Evolutionary conservation across 208 protist genomes (phyloP).

Genomic region (Leishmania braziliensis): DNA sequence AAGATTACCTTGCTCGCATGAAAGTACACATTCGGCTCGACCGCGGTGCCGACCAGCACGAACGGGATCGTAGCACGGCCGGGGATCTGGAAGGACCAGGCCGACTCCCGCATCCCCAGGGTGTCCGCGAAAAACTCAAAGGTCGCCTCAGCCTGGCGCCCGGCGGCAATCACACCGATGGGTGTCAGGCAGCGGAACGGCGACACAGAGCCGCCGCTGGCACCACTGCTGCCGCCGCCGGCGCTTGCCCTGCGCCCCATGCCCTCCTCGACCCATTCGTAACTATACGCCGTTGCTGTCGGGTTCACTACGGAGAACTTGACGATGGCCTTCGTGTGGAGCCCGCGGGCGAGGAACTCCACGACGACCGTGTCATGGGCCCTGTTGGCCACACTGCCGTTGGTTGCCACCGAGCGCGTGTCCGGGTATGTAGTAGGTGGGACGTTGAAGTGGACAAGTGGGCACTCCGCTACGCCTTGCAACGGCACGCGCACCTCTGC

Average conservation of each 20-base stretch:
- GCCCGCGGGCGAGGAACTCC: constrained; percentile 93
- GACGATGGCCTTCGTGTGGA: constrained; percentile 87
- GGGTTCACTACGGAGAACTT: constrained; percentile 97
- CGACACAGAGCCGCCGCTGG: constrained; percentile 25
- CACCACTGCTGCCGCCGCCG: neutral
- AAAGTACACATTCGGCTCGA: constrained; percentile 94
- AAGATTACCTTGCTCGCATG: constrained; percentile 92
- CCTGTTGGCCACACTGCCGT: constrained; percentile 36
- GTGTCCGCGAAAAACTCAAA: constrained; percentile 95
- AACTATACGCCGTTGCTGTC: constrained; percentile 91
- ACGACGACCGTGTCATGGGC: constrained; percentile 70
- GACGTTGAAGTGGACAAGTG: constrained; percentile 97
- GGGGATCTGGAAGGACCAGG: constrained; percentile 93
- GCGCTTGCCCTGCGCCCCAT: constrained; percentile 3
- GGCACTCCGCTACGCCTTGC: constrained; percentile 84
- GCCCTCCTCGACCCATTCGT: constrained; percentile 87
- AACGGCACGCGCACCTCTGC: constrained; percentile 65
- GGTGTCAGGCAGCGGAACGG: constrained; percentile 93
- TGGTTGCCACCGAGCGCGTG: constrained; percentile 59
- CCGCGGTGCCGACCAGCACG: constrained; percentile 92
- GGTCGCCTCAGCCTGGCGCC: constrained; percentile 94
- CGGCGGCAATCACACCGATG: constrained; percentile 73
- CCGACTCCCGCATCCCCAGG: constrained; percentile 81
- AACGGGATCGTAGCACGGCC: constrained; percentile 91
- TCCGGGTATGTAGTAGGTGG: constrained; percentile 79